Evolutionary conservation across 1,139 yeast species (phyloP), one percentile per base, ranked within the genome.

Genomic region (Scheffersomyces insectosa): DNA sequence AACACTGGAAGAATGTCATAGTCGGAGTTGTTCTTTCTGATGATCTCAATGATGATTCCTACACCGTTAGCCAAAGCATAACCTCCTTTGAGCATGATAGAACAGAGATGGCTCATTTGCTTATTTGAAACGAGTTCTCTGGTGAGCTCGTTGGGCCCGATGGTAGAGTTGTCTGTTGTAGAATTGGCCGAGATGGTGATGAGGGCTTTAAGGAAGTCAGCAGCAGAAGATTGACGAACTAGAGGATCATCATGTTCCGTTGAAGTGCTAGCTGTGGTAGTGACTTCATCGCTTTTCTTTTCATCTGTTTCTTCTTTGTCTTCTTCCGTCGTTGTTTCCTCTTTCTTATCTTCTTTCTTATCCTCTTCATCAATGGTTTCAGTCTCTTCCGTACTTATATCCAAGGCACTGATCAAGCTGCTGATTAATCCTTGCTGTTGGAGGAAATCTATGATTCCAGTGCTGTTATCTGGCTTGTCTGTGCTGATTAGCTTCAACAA

Each of bases 91-190:
- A 91, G 74, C 99, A 95, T 95, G 54, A 87, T 79, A n/a, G 79
- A 65, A 41, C 95, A 88, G 39, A 93, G 70, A 48, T 74, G 73
- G 51, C 83, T 74, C 71, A 89, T 83, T 44, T 82, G 80, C 39
- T 83, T 85, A 41, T 88, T 80, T 1, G 74, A 68, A 9, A 91
- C 97, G 42, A 93, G 75, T 62, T 93, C 93, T 50, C 99, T 76
- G 4, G 97, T 89, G 41, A 93, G 75, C 63, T 93, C 98, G 63
- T 93, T 93, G 7, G 99, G 98, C 1, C 99, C 99, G 53, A 93
- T 90, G 4, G 96, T 88, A 13, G 96, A 86, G 55, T 85, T 88
- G 56, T 81, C 86, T 5, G 84, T 77, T 52, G 91, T 88, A 28
- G 95, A 86, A 60, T 93, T 93, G 32, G 80, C 80, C 3, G 75